Evolutionary conservation across 192 early-diverging fungal genomes (phyloP), one percentile per base, ranked within the genome.

Genomic region (Coemansia interrupta): DNA sequence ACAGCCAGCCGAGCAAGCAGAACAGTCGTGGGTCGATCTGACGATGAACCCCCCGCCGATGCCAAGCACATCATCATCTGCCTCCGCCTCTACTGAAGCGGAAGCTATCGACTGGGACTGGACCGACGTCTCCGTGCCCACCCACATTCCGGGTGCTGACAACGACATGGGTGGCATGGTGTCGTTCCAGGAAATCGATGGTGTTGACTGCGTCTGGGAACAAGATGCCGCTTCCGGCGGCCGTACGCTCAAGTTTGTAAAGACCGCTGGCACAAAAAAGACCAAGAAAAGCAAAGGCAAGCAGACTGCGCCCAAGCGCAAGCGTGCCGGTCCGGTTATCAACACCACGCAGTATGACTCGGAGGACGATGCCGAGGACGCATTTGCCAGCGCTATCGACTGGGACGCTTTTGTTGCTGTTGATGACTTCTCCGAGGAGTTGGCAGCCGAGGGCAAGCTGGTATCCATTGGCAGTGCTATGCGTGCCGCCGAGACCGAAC

Each of bases 111-210:
- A 64, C 4, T 83, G 83, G 82, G 83, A 72, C 32, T 91, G 89
- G 89, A 76, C 68, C 11, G 64, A 81, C 15, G 83, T 89, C 2
- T 18, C 61, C 2, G 44, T 77, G 11, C 75, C 83, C 6, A 64
- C 81, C 4, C 65, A 63, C 46, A 77, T 82, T 43, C 53, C 82
- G 9, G 77, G 82, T 18, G 75, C 71, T 50, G 81, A 78, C 39
- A 84, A 91, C 40, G 90, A 89, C 24, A 60, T 84, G 47, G 88
- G 87, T 14, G 94, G 92, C 3, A 90, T 97, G 68, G 47, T 94
- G 17, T 87, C 87, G 45, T 79, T 97, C 38, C 92, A 97, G 66
- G 95, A 97, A 54, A 68, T 94, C 22, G 87, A 90, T 28, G 90
- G 84, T 49, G 86, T 95, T 10, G 89, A 92, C 64, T 85, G 93